Base-by-base conservation (phyloP, 2,329 filamentous ascomycete species). In the Teratosphaeria gauchensis region DNA sequence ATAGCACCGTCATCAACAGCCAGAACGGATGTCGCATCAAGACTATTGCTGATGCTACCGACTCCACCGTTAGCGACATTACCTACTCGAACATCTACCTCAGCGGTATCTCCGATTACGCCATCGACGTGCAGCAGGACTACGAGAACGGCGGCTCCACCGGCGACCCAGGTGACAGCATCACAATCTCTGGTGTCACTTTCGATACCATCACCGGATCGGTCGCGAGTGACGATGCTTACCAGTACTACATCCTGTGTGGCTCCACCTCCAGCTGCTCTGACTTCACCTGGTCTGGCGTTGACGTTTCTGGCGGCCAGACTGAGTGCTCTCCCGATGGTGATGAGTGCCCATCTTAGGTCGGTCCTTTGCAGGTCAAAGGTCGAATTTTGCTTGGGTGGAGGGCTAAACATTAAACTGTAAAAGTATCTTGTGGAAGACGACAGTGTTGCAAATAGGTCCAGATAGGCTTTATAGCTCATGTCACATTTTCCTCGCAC, bases 91-190 rank as follows among this genome's bases (percentile, higher is more conserved):
- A 61, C 52, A 61, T 61, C 30, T n/a, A 32, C 42, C 21, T 61
- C 48, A 32, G 8, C n/a, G 56, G 58, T 30, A 58, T 58, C 38
- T 52, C 52, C 53, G 53, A 51, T 46, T 61, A 61, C 35, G 59
- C 53, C 56, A 56, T 61, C 51, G 59, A 58, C 46, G 56, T 61
- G 53, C 56, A 61, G 54, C 59, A 61, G 54, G 56, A 61, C 48
- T 61, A 58, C 54, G 46, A 58, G n/a, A 61, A 61, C 35, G 59
- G 56, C 51, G 59, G 56, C n/a, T 56, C 56, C 21, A 61, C 59
- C 32, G 56, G 56, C 28, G 28, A 24, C 24, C 56, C 56, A 8
- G 58, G 56, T 6, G 54, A 56, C 38, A 53, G 59, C 28, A 53
- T 61, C 16, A 57, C 56, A 8, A 61, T 61, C 31, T 33, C 51